Evolutionary conservation across 2,329 filamentous ascomycete genomes (phyloP), one percentile per base, ranked within the genome.

Genomic region (Periconia sp.): DNA sequence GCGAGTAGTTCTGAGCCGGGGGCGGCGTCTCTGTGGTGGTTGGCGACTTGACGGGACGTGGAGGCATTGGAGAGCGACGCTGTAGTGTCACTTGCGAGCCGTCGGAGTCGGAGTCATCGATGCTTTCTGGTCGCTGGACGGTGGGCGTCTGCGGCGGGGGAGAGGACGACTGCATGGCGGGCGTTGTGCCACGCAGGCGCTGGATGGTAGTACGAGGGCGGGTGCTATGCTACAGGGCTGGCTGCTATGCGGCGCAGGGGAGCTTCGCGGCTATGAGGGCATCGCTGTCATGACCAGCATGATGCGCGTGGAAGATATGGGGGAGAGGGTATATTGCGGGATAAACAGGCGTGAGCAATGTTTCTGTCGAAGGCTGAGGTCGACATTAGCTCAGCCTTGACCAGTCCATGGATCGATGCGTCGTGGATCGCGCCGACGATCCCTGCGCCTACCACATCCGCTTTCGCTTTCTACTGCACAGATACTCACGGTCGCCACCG

Each of bases 81-180:
- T 68, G 64, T 43, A 70, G 63, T 30, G 69, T 71, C 31, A 60
- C 59, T 38, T 72, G 70, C 30, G 64, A 67, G 34, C 65, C 69
- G 52, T 77, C 74, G 24, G 35, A 37, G 36, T 66, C 70, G 36
- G 63, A 66, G 32, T 63, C 59, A 46, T 66, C 59, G 46, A 61
- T 53, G 30, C 56, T 53, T 16, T 54, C 41, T 4, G 60, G 59
- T 22, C 59, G 57, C 37, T 58, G 56, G 18, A 59, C 24, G 22
- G 55, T 60, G 39, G 66, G 65, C 31, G 65, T 67, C 25, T 61
- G 61, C 31, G 64, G 63, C 15, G 64, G 60, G 16, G 66, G 65
- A 15, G 65, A 65, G 0, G 60, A 59, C 16, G 62, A 53, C 45
- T 51, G 55, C 66, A 69, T 69, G 34, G 54, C 46, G 50, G 34